These are phyloP conservation scores for Pythium aphanidermatum DNA, from an alignment of 352 stramenopile genomes.

Conservation along the genomic window DNA sequence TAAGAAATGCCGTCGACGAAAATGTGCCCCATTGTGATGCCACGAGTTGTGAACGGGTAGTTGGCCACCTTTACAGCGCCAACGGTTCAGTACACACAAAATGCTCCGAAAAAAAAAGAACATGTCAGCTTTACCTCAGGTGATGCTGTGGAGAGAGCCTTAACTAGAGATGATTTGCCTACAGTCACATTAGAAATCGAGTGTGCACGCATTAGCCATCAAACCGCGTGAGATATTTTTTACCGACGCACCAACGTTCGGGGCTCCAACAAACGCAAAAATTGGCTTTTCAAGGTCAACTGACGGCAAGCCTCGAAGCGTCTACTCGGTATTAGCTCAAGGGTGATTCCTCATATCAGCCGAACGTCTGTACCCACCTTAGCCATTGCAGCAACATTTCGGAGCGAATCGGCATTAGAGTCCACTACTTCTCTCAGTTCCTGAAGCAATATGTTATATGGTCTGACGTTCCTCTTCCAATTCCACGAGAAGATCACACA, in stretches of 20 bases:
- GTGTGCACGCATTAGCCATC: too few relatives aligned
- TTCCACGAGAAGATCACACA: constrained; percentile 8
- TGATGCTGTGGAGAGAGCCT: constrained; percentile 72
- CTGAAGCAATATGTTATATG: too few relatives aligned
- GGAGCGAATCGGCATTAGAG: constrained; percentile 20
- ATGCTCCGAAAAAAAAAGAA: background rate
- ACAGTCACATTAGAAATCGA: background rate
- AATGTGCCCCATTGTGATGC: constrained; percentile 86
- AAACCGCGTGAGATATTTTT: too few relatives aligned
- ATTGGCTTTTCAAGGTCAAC: constrained; percentile 78
- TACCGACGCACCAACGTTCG: constrained; percentile 70
- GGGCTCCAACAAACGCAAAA: constrained; percentile 78
- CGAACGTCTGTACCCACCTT: too few relatives aligned
- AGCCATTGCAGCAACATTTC: constrained; percentile 23
- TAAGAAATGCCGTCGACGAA: constrained; percentile 79
- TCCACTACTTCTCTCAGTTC: constrained; percentile 19
- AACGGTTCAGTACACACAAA: background rate
- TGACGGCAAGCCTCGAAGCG: constrained; percentile 62
- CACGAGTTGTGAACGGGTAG: constrained; percentile 84
- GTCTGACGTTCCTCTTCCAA: background rate
- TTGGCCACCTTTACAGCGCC: constrained; percentile 89
- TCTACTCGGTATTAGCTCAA: too few relatives aligned
- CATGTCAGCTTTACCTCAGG: constrained; percentile 66
- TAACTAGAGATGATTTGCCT: constrained; percentile 83
- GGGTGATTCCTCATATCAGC: too few relatives aligned